phyloP scores from a whole-genome alignment of 495 filamentous ascomycete species.

The Darksidea phi region DNA sequence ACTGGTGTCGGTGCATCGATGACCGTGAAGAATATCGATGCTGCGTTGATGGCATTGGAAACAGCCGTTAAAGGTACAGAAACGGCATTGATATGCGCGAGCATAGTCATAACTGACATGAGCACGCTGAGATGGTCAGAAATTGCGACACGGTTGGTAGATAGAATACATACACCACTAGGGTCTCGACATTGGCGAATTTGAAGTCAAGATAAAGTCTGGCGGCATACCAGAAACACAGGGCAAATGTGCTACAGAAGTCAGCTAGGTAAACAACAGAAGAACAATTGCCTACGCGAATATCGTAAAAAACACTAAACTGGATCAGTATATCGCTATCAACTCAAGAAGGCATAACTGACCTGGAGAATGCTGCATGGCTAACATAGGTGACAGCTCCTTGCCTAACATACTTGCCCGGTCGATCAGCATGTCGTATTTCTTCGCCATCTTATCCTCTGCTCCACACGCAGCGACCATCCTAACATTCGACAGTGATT shows the following conservation, averaged over 20 bases:
- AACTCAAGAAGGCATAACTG: neutral
- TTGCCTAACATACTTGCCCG: neutral
- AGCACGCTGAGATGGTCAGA: slow-evolving; percentile 3
- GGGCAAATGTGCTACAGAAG: slow-evolving; percentile 4
- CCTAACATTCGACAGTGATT: neutral
- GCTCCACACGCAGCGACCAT: slow-evolving; percentile 19
- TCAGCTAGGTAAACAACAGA: neutral
- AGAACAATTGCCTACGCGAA: neutral
- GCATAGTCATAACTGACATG: slow-evolving; percentile 14
- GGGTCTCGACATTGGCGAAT: slow-evolving; percentile 10
- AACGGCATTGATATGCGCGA: slow-evolving; percentile 7
- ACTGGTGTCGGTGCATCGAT: slow-evolving; percentile 10
- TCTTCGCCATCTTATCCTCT: slow-evolving; percentile 8
- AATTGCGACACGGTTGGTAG: neutral
- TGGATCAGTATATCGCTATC: neutral
- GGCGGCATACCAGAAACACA: slow-evolving; percentile 18
- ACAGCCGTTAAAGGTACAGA: slow-evolving; percentile 8
- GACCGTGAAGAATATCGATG: slow-evolving; percentile 10
- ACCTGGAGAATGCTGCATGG: slow-evolving; percentile 15
- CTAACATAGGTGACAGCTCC: slow-evolving; percentile 8
- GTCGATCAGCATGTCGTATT: neutral
- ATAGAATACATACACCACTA: slow-evolving; percentile 7
- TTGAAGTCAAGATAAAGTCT: slow-evolving; percentile 1
- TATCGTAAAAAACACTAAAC: slow-evolving; percentile 12
- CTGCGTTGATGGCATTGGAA: slow-evolving; percentile 1